These are phyloP conservation scores for Eimeria brunetti DNA, from an alignment of 169 alveolate species.

Conservation along the genomic window DNA sequence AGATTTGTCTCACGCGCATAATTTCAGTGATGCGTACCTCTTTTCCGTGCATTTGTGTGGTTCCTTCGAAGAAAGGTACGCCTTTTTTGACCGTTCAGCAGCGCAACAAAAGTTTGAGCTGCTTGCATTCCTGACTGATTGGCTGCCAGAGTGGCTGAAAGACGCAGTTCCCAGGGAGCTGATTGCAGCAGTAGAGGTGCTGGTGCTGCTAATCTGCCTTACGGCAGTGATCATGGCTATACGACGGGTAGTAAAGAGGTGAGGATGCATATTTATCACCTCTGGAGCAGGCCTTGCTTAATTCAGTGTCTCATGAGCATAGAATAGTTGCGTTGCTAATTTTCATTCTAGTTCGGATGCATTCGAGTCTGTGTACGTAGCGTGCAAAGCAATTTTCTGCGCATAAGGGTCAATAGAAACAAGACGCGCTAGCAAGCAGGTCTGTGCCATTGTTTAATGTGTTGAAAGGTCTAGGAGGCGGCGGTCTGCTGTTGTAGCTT, in stretches of 20 bases:
- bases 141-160: conserved; percentile 74
- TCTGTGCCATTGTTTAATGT: not conserved
- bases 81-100: conserved; percentile 47
- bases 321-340: not conserved
- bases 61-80: conserved; percentile 40
- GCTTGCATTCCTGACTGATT: conserved; percentile 59
- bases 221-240: not conserved
- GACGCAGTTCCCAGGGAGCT: conserved; percentile 64
- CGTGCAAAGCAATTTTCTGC: not conserved
- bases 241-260: conserved; percentile 35
- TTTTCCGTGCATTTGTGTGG: conserved; percentile 22
- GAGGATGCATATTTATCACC: not conserved
- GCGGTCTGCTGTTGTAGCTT: not conserved
- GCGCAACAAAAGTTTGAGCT: conserved; percentile 51
- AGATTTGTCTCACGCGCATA: not conserved
- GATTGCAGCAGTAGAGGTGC: conserved; percentile 50
- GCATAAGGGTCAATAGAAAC: too few relatives aligned
- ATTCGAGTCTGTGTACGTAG: not conserved
- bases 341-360: not conserved
- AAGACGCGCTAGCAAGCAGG: not conserved
- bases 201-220: conserved; percentile 19
- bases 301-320: not conserved
- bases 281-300: not conserved
- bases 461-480: not conserved
- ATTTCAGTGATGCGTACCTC: not conserved